Base-by-base conservation (phyloP, 495 filamentous ascomycete genomes). In the Antarctomyces pellizariae region DNA sequence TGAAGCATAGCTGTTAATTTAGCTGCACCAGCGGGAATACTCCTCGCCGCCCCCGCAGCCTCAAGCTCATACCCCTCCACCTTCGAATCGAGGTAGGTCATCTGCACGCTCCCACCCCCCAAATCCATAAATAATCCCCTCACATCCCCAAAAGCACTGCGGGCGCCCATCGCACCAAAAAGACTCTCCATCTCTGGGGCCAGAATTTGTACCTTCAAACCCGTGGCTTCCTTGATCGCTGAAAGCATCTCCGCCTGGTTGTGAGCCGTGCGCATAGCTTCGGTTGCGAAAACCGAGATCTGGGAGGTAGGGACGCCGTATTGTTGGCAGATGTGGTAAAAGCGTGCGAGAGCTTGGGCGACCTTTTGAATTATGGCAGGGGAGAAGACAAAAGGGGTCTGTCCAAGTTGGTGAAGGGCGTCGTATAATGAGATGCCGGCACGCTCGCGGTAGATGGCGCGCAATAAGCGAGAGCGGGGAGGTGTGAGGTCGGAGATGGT, bases 391-490 rank as follows among this genome's bases (percentile, higher is more conserved):
- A 62, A 54, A 0, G 54, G 46, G 3, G 45, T 45, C 13, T 50
- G 39, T 26, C 39, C 34, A 17, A 48, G 47, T 38, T 54, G 35
- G 31, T 44, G 41, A 19, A 84, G 70, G 2, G 77, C 80, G 36
- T 91, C 79, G 49, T 90, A 92, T n/a, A 92, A 55, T 0, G 80
- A 90, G 37, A 93, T 78, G 25, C 62, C 65, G 12, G 64, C 64
- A 4, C 83, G 70, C 38, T 82, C 71, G 33, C 66, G 64, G 44
- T 77, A 86, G 28, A 89, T 34, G 18, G 72, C 82, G 10, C 59
- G 73, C 15, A 90, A 57, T 16, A 82, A 61, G 8, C 83, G 70
- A 9, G 71, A 53, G 2, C 53, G 64, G 1, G 71, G 65, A 5
- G 69, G 65, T 1, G 70, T 60, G 16, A 92, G 60, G 30, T 78